Base-by-base conservation (phyloP, 495 filamentous ascomycete genomes). In the Rhypophila decipiens region DNA sequence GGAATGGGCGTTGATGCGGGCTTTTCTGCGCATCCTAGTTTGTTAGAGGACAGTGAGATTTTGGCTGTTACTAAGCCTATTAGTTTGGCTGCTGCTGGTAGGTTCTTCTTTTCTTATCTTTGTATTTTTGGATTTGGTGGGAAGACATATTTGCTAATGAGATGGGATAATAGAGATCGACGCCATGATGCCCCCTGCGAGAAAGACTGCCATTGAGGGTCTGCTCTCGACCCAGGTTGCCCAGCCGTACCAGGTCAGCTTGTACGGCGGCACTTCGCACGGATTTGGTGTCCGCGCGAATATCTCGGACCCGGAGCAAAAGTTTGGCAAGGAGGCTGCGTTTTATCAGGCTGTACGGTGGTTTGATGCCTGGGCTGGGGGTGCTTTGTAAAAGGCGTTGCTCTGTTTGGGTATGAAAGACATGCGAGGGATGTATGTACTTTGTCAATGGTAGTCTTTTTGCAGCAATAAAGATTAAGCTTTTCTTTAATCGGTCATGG, bases 291-390 rank as follows among this genome's bases (percentile, higher is more conserved):
- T 85, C 19, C 71, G 83, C 17, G 71, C 63, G 12, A 82, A 87
- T 50, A 50, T 82, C 49, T 77, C 61, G 44, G 71, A 82, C 42
- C 70, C 69, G 46, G 57, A 71, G 51, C 64, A 74, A 56, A 85
- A 83, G 68, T 87, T 76, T 55, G 80, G 82, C 29, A 88, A 87
- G 69, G 83, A 89, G 67, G 74, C 80, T 65, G 84, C 84, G 34
- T 87, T 86, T 63, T 69, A 72, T 51, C 83, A 88, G 68, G 82
- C 83, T 45, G 67, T 85, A 43, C 53, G 66, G 45, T 88, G 83
- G 83, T 87, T 87, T 56, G 70, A 79, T 34, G 51, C 51, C 1
- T 54, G 51, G 51, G 47, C 47, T 27, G 42, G 20, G 21, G 42
- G 39, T 22, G 39, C 19, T 23, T 24, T 24, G 21, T 42, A 22